Evolutionary conservation across 352 stramenopile genomes (phyloP).

Genomic region (Elongisporangium prolatum): DNA sequence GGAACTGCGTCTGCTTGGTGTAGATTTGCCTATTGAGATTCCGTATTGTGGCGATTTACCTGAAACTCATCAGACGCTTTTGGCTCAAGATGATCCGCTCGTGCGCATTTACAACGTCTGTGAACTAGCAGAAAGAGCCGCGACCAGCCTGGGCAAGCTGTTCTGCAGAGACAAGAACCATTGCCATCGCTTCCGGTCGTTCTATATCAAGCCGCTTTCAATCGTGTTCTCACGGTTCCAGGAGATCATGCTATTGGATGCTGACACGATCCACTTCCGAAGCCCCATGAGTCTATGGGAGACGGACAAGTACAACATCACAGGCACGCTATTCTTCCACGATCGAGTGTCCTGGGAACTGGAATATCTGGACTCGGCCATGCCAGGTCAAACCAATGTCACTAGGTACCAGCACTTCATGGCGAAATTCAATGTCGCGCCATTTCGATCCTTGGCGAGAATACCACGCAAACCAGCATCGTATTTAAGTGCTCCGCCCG

Average conservation of each 20-base stretch:
- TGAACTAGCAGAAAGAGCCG: slow-evolving; percentile 14
- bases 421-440: background rate
- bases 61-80: slow-evolving; percentile 13
- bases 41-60: slow-evolving; percentile 56
- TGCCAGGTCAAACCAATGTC: slow-evolving; percentile 11
- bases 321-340: slow-evolving; percentile 52
- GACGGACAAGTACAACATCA: slow-evolving; percentile 17
- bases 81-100: slow-evolving; percentile 14
- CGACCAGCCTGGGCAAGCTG: slow-evolving; percentile 6
- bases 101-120: slow-evolving; percentile 52
- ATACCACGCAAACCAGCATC: too few relatives aligned
- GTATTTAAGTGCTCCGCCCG: too few relatives aligned
- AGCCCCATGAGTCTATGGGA: slow-evolving; percentile 33
- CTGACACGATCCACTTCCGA: slow-evolving; percentile 33
- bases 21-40: slow-evolving; percentile 46
- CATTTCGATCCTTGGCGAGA: too few relatives aligned
- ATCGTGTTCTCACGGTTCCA: slow-evolving; percentile 43
- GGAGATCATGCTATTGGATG: slow-evolving; percentile 49
- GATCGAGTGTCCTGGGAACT: slow-evolving; percentile 33
- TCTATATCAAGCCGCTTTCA: slow-evolving; percentile 24
- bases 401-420: background rate
- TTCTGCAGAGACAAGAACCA: slow-evolving; percentile 38
- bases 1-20: slow-evolving; percentile 30
- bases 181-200: slow-evolving; percentile 35
- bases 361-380: slow-evolving; percentile 24